Evolutionary conservation across 2,329 filamentous ascomycete species (phyloP), one percentile per base, ranked within the genome.

Genomic region (Pseudophaeomoniella oleicola): DNA sequence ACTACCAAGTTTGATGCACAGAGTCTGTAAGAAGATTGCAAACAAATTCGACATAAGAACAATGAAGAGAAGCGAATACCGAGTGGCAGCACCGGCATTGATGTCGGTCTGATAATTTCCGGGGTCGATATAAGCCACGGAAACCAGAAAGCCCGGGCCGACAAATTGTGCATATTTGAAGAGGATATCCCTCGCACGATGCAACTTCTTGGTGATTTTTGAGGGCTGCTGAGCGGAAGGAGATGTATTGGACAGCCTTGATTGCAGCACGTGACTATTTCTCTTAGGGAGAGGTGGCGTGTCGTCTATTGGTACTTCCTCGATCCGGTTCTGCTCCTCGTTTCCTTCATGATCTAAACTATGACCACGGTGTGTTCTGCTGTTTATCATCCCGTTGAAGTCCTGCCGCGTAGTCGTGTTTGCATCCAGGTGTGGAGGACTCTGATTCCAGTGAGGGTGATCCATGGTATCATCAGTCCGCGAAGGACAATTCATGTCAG

Each of bases 401-500:
- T 78, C 74, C 44, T 70, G 68, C 39, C 71, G 62, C 4, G 74
- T 79, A 2, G 74, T 79, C 19, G 67, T 58, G 50, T 78, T 74
- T n/a, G 65, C 63, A 39, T 67, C 67, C 38, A 79, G 55, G 2
- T 60, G 58, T 38, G 66, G 59, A 1, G 75, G 75, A 43, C 63
- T 78, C 54, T 79, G 75, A 48, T 79, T 80, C 58, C 66, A 75
- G 37, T 60, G 62, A 15, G 64, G 63, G 36, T 70, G 64, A 34
- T 63, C 59, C 35, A 64, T 52, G 18, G 64, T 60, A 39, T 72
- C 64, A 41, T 80, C 74, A 19, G 65, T 72, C 45, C 72, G 63
- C 4, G 74, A 78, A 39, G 75, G 74, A 51, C 74, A 77, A 49
- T 79, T 79, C 75, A 80, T 80, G 35, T 22, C 3, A 34, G 12